Base-by-base conservation (phyloP, 164 flowering plant species). In the Tetracentron sinense region DNA sequence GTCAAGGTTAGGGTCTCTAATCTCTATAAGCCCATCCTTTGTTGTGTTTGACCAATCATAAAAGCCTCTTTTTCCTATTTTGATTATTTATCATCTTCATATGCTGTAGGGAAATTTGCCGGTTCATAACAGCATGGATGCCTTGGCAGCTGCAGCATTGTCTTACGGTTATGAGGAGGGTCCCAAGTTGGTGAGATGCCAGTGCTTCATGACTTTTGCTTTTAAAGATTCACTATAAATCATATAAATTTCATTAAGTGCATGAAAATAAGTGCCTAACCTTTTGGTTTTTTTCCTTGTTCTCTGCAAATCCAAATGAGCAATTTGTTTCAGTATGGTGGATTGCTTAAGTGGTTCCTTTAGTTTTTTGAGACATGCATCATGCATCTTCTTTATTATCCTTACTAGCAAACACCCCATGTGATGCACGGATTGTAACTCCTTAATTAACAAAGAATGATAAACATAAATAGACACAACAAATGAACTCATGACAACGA, bases 121-220 rank as follows among this genome's bases (percentile, higher is more conserved):
- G 27, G 85, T 93, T 79, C 98, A 93, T 75, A 93, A 93, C 68
- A 85, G 94, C 80, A 85, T 90, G 98, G 98, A 90, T 81, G 98
- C 91, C 8, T 78, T 90, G 75, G 98, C 97, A 11, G 94, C 91
- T 70, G 92, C 90, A 26, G 96, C 98, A 56, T 71, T 93, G 69
- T 80, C 89, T 30, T 90, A 85, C 67, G 86, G 80, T 66, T 66
- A 79, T 62, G 84, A 87, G 46, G 96, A 93, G 70, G 95, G 94
- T 65, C 98, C 98, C 27, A 84, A 85, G 62, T 69, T 93, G 92
- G 97, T 90, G 75, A 79, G 72, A 23, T 57, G 51, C 54, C 48
- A 21, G 28, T 54, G 44, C 12, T 26, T 25, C 35, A n/a, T 58
- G 29, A 7, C 47, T 38, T 57, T 8, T 42, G 27, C 25, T 26